Base-by-base conservation (phyloP, 495 filamentous ascomycete species). In the Parathielavia appendiculata region DNA sequence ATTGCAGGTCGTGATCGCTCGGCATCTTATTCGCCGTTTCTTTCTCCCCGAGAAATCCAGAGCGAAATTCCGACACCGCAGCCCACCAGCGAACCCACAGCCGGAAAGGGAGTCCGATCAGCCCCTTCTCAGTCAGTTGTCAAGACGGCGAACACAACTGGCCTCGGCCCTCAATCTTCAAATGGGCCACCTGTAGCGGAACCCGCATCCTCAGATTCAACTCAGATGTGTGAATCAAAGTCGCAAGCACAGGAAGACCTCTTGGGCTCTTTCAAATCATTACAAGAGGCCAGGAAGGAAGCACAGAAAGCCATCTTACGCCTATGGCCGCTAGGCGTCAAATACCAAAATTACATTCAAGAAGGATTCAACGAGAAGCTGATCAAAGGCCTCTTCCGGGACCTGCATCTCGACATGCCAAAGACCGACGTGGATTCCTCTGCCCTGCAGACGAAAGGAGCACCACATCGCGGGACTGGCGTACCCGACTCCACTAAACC, bases 271-370 rank as follows among this genome's bases (percentile, higher is more conserved):
- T 63, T 66, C 9, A 66, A 56, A 48, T 68, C 76, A 14, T 58
- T 77, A 6, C 62, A 60, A 1, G 81, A 86, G 59, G 76, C 83
- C 39, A 84, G 81, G 52, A 82, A 84, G 57, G 81, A 86, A 62
- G 88, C 88, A 6, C 81, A 86, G 62, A 79, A 82, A 36, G 87
- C 89, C 51, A 76, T 92, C 19, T 72, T 86, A 16, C 78, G 83
- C 40, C 67, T 92, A 26, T 79, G 76, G 57, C 80, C 82, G 36
- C 73, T 86, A 38, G 83, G 85, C 45, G 82, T 92, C 47, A 79
- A 81, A 14, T 92, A 81, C 62, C 72, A 82, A 48, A 77, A 86
- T 56, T 83, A 91, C 61, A 73, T 92, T 16, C 78, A 83, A 13
- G 88, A 91, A 68, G 88, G 89, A 5, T 77, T 92, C 48, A 76